Percentiles rank a stretch among this genome's conserved stretches.
Evolutionary conservation across 192 early-diverging fungal genomes (phyloP).

Genomic region (Chytriomyces hyalinus): DNA sequence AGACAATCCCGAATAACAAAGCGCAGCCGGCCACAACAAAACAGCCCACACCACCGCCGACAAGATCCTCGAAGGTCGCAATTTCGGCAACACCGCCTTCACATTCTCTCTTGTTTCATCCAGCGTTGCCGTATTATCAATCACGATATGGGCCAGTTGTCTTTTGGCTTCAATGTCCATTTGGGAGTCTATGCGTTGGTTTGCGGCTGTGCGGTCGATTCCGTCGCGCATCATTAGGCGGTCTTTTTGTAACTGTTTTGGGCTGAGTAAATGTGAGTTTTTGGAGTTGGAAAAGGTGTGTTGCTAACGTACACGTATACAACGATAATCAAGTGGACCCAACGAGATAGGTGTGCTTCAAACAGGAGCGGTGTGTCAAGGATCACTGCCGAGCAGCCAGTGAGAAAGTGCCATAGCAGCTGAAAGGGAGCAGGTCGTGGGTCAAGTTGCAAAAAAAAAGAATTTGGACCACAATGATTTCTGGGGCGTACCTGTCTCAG

Average conservation of each 20-base stretch:
- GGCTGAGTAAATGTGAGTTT: slow-evolving; percentile 52
- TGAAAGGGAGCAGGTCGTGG: too few relatives aligned
- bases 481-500: slow-evolving; percentile 68
- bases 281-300: not conserved
- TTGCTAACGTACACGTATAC: slow-evolving; percentile 72
- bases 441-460: too few relatives aligned
- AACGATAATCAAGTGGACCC: slow-evolving; percentile 75
- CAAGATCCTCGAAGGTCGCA: slow-evolving; percentile 26
- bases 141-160: slow-evolving; percentile 75
- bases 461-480: too few relatives aligned
- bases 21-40: slow-evolving; percentile 39
- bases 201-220: slow-evolving; percentile 67
- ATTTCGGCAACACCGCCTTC: slow-evolving; percentile 34
- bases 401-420: slow-evolving; percentile 67
- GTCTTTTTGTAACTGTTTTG: slow-evolving; percentile 70
- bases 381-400: slow-evolving; percentile 71
- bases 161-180: slow-evolving; percentile 82
- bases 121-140: slow-evolving; percentile 80
- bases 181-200: slow-evolving; percentile 78
- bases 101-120: slow-evolving; percentile 59
- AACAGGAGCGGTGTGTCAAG: slow-evolving; percentile 94
- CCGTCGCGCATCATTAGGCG: slow-evolving; percentile 78
- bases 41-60: slow-evolving; percentile 28
- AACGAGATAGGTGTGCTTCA: slow-evolving; percentile 78
- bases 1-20: slow-evolving; percentile 25